Evolutionary conservation across 306 rosid genomes (phyloP).

Genomic region (Gillenia trifoliata): DNA sequence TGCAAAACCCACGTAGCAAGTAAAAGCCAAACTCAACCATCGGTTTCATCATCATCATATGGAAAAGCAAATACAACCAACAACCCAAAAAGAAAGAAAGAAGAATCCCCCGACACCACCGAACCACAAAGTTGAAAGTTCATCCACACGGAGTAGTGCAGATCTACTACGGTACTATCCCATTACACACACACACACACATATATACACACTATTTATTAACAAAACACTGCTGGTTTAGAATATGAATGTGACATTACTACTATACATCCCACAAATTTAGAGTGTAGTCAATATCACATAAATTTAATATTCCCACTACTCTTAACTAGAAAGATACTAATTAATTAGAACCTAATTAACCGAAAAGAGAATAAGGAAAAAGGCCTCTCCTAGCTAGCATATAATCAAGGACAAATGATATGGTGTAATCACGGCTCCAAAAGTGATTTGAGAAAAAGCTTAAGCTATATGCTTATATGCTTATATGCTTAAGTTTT

Average conservation of each 20-base stretch:
- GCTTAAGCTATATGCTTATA: neutral
- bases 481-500: neutral
- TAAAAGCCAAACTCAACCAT: constrained; percentile 17
- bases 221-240: no score
- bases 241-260: neutral
- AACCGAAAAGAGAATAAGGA: constrained; percentile 25
- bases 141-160: neutral
- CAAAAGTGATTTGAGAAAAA: constrained; percentile 28
- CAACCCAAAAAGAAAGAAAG: neutral
- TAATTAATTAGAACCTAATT: constrained; percentile 18
- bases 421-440: constrained; percentile 4
- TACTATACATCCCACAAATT: neutral
- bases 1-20: neutral
- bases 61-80: neutral
- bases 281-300: neutral
- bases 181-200: no score
- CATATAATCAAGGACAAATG: constrained; percentile 33
- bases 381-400: constrained; percentile 22
- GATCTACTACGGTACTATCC: neutral
- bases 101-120: constrained; percentile 19
- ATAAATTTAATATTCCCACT: constrained; percentile 22
- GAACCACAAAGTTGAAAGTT: constrained; percentile 6
- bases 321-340: constrained; percentile 26
- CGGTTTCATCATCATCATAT: constrained; percentile 12
- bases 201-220: no score